Evolutionary conservation across 140 eudicot genomes (phyloP).

Genomic region (Flaveria floridana): DNA sequence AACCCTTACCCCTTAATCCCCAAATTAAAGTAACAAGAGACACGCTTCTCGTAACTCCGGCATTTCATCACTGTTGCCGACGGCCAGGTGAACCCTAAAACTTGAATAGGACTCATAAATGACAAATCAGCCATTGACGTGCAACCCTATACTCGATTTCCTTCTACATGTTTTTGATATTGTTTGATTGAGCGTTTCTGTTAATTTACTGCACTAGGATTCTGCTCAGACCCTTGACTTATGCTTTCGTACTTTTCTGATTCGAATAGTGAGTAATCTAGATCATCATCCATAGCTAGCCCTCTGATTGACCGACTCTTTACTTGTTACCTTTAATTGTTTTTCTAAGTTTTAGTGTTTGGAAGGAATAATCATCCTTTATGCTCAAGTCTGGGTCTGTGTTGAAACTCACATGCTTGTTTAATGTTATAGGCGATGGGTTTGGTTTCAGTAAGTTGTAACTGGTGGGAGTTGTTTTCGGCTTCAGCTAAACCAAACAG

Average conservation of each 20-base stretch:
- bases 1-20: conserved; percentile 17
- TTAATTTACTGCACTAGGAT: not conserved
- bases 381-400: too few species aligned
- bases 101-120: not conserved
- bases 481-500: too few species aligned
- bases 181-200: not conserved
- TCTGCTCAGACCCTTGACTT: not conserved
- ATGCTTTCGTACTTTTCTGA: not conserved
- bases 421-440: too few species aligned
- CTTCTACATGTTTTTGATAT: not conserved
- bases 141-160: not conserved
- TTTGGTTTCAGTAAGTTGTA: too few species aligned
- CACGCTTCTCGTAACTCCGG: not conserved
- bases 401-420: too few species aligned
- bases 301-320: too few species aligned
- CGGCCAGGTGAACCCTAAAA: not conserved
- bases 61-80: not conserved
- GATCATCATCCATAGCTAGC: too few species aligned
- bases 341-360: too few species aligned
- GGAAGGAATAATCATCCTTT: too few species aligned
- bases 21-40: not conserved
- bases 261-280: not conserved
- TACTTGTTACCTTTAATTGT: too few species aligned
- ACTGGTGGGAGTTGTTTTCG: too few species aligned
- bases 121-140: not conserved